A percentile compares a stretch with the other conserved stretches of the same genome.
Evolutionary conservation across 1,284 basidiomycete genomes (phyloP).

Genomic region (Ceratobasidium sp.): DNA sequence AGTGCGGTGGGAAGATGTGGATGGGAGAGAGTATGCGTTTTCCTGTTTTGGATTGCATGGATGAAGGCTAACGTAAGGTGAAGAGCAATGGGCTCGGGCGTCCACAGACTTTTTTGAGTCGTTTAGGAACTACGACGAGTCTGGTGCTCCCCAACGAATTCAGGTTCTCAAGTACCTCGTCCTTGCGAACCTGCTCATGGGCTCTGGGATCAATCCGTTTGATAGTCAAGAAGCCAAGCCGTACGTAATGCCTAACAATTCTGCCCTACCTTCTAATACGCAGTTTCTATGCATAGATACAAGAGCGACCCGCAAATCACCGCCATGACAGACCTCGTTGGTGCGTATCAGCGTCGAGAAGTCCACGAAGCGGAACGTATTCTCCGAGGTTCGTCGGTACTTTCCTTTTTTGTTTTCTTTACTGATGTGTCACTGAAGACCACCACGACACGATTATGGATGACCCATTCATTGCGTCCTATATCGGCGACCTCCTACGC

Average conservation of each 20-base stretch:
- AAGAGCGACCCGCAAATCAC: slow-evolving; percentile 97
- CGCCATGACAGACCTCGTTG: slow-evolving; percentile 97
- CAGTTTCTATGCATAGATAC: slow-evolving; percentile 68
- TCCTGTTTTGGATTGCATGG: background rate
- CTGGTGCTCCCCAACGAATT: slow-evolving; percentile 95
- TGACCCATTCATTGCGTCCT: slow-evolving; percentile 90
- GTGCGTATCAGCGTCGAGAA: slow-evolving; percentile 95
- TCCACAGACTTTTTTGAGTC: slow-evolving; percentile 99
- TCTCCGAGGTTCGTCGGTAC: slow-evolving; percentile 71
- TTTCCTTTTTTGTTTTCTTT: background rate
- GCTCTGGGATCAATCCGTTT: slow-evolving; percentile 98
- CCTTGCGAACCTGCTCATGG: slow-evolving; percentile 97
- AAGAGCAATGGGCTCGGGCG: slow-evolving; percentile 95
- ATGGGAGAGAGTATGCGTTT: slow-evolving; percentile 92
- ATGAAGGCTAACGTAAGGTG: background rate
- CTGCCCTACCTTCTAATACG: background rate
- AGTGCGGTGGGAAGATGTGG: slow-evolving; percentile 99
- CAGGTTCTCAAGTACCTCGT: slow-evolving; percentile 99
- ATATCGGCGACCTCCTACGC: slow-evolving; percentile 95
- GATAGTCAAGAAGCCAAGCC: slow-evolving; percentile 99
- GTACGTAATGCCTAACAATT: slow-evolving; percentile 56
- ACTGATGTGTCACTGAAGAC: slow-evolving; percentile 63
- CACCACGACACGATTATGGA: slow-evolving; percentile 96
- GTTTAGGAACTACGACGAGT: slow-evolving; percentile 98
- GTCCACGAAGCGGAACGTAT: slow-evolving; percentile 98